Conservation (phyloP, 805 yeast species). For the Jamesozyma spencerorum region DNA sequence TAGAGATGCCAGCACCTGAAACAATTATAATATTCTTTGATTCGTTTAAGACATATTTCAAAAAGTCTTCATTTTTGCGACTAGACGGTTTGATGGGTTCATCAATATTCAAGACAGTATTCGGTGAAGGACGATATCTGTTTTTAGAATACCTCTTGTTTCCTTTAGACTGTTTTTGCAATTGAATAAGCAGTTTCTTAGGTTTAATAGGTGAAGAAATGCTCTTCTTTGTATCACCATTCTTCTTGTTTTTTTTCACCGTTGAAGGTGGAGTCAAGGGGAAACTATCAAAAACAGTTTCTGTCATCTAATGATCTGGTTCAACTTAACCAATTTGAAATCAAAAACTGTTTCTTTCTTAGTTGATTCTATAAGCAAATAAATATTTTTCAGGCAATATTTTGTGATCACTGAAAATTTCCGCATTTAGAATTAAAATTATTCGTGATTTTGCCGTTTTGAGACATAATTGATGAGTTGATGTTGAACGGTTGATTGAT, state of each 20-base stretch:
- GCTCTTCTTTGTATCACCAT: neutral
- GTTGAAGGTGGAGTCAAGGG: slow-evolving; percentile 18
- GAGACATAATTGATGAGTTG: no score
- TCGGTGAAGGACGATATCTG: slow-evolving; percentile 37
- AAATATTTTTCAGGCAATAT: no score
- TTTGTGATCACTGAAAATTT: no score
- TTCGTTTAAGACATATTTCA: slow-evolving; percentile 44
- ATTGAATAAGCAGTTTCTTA: slow-evolving; percentile 16
- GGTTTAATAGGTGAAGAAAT: slow-evolving; percentile 8
- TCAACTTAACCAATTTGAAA: no score
- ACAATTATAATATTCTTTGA: slow-evolving; percentile 54
- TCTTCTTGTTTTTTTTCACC: neutral
- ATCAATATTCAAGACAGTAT: slow-evolving; percentile 36
- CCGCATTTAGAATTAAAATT: no score
- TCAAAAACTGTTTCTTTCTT: no score
- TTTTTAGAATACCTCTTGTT: slow-evolving; percentile 28
- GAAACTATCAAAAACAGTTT: neutral
- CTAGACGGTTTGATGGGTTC: slow-evolving; percentile 6
- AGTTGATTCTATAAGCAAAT: no score
- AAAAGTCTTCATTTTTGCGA: slow-evolving; percentile 33
- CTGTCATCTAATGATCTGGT: no score
- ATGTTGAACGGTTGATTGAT: no score
- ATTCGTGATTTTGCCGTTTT: no score
- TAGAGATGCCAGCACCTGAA: slow-evolving; percentile 88
- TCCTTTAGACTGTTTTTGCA: slow-evolving; percentile 32